A percentile compares a stretch with the other conserved stretches of the same genome.
phyloP scores from a whole-genome alignment of 805 yeast species.

The Kodamaea fukazawae region DNA sequence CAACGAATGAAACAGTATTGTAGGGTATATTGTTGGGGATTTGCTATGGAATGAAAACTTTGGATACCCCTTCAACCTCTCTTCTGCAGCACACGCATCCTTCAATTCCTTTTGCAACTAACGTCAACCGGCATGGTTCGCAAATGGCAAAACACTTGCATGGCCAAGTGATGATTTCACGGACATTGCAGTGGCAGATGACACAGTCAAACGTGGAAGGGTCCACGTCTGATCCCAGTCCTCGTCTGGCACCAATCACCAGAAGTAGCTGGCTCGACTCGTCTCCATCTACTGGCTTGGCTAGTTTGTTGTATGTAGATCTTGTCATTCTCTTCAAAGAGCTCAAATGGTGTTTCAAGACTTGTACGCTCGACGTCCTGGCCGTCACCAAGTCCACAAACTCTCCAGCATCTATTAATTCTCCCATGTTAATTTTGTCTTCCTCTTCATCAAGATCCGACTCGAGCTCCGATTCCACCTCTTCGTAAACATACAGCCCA shows the following conservation, averaged over 20 bases:
- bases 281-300: constrained; percentile 9
- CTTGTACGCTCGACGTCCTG: constrained; percentile 13
- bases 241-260: constrained; percentile 17
- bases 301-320: constrained; percentile 21
- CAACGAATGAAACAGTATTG: too few relatives aligned
- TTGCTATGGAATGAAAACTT: constrained; percentile 53
- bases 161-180: constrained; percentile 89
- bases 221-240: constrained; percentile 20
- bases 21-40: too few relatives aligned
- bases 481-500: constrained; percentile 13
- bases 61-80: constrained; percentile 64
- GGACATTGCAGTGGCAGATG: constrained; percentile 70
- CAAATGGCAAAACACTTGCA: constrained; percentile 88
- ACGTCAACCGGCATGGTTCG: constrained; percentile 72
- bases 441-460: constrained; percentile 39
- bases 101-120: constrained; percentile 68
- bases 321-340: constrained; percentile 30
- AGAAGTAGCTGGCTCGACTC: constrained; percentile 22
- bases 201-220: constrained; percentile 57
- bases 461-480: constrained; percentile 7
- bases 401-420: constrained; percentile 25
- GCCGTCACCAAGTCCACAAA: constrained; percentile 23
- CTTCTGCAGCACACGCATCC: constrained; percentile 85
- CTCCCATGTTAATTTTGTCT: constrained; percentile 23
- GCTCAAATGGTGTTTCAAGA: constrained; percentile 29